phyloP scores from a whole-genome alignment of 306 rosid genomes.

The Sophora flavescens region DNA sequence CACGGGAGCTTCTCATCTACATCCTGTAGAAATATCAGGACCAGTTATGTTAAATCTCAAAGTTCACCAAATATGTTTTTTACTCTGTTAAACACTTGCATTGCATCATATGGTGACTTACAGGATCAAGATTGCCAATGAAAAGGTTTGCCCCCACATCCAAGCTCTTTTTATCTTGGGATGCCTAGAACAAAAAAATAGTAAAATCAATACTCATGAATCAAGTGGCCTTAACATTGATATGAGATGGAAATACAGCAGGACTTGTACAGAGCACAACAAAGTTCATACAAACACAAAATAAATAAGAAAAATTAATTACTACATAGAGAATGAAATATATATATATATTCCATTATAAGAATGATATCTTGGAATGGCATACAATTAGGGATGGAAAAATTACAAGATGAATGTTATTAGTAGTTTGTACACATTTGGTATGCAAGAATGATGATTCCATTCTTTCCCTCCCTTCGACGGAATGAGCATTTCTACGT shows the following conservation, averaged over 20 bases:
- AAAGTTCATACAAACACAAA: conserved; percentile 17
- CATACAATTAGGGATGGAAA: background rate
- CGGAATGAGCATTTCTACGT: background rate
- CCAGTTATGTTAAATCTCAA: conserved; percentile 32
- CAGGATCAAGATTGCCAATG: conserved; percentile 95
- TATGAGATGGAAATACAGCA: conserved; percentile 20
- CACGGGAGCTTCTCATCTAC: conserved; percentile 97
- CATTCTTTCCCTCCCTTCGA: background rate
- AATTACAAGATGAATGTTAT: background rate
- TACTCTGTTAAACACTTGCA: background rate
- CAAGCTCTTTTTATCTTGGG: conserved; percentile 98
- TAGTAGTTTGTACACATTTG: background rate
- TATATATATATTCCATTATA: too few relatives aligned
- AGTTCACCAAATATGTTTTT: background rate
- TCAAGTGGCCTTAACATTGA: conserved; percentile 6
- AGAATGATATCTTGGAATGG: conserved; percentile 14
- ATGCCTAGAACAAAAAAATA: conserved; percentile 65
- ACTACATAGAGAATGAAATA: background rate
- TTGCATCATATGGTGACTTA: conserved; percentile 53
- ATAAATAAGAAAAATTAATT: background rate
- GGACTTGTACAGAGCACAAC: conserved; percentile 11
- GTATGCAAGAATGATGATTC: background rate
- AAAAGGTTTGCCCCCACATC: conserved; percentile 98
- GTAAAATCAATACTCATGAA: conserved; percentile 15
- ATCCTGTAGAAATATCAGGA: conserved; percentile 68